Evolutionary conservation across 225 moss, liverwort and hornwort genomes (phyloP), one percentile per base, ranked within the genome.

Genomic region (Bryum argenteum): DNA sequence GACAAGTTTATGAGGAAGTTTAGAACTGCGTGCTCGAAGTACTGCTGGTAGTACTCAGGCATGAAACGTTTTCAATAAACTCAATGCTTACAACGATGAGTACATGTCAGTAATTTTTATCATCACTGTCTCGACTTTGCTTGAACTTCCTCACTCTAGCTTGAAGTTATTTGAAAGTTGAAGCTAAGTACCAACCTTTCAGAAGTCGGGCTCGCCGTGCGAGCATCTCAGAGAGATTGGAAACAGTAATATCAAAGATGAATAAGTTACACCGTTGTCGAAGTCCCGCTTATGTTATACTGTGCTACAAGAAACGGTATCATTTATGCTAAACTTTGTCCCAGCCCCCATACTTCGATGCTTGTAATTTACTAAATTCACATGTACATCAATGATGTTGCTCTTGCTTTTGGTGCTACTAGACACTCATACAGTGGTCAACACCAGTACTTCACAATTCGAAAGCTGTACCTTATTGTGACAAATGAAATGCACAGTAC

Each of bases 201-300:
- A 88, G 85, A 90, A 90, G 84, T 86, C 81, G 79, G 81, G 83
- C 83, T 80, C 77, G 72, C 83, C 83, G 63, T 54, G 66, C 85
- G 18, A 78, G 83, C 85, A 82, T 83, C 81, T 72, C 79, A 87
- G 84, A 82, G 85, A 87, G 85, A 82, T 88, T 91, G 91, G 86
- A 94, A 88, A 91, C 86, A 91, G 85, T 91, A 87, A 91, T 87
- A 85, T 83, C 91, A 89, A 87, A 77, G 88, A 85, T 81, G 6
- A 5, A 2, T 4, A 33, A 33, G 33, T 12, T 3, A 15, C 45
- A 47, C 45, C 15, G 9, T 47, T 5, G 3, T 15, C 6, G 15
- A 47, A 6, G 5, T 2, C 15, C 45, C 45, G 45, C 14, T 0
- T 45, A 15, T 47, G 45, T 47, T 4, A 15, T 5, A 2, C 9